Evolutionary conservation across 192 early-diverging fungal species (phyloP).

Genomic region (Neocallimastix lanati): DNA sequence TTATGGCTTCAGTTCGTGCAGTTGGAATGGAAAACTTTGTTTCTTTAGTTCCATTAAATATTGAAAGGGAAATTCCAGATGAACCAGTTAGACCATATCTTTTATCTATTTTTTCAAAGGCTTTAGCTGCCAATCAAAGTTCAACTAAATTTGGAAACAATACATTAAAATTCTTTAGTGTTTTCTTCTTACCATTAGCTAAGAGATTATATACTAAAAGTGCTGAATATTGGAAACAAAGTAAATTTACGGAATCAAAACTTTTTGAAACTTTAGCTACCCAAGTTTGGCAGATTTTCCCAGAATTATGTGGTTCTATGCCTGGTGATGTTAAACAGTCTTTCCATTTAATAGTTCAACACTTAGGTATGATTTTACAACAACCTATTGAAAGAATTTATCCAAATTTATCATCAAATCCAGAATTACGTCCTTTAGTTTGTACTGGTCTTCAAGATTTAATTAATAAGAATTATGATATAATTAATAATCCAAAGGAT

Average conservation of each 20-base stretch:
- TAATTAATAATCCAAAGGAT: neutral
- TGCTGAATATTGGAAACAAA: slow-evolving; percentile 28
- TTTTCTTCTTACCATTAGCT: slow-evolving; percentile 56
- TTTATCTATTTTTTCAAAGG: slow-evolving; percentile 59
- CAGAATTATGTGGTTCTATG: slow-evolving; percentile 59
- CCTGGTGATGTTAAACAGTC: slow-evolving; percentile 45
- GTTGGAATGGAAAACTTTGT: slow-evolving; percentile 67
- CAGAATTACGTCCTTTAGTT: slow-evolving; percentile 57
- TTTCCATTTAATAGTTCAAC: slow-evolving; percentile 36
- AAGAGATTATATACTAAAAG: slow-evolving; percentile 48
- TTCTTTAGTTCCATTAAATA: slow-evolving; percentile 60
- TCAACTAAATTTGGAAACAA: neutral
- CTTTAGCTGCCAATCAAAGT: slow-evolving; percentile 35
- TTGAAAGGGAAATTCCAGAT: slow-evolving; percentile 38
- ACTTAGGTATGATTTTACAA: slow-evolving; percentile 56
- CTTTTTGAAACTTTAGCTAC: slow-evolving; percentile 71
- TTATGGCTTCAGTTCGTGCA: slow-evolving; percentile 58
- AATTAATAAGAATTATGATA: slow-evolving; percentile 10
- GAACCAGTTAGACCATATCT: slow-evolving; percentile 68
- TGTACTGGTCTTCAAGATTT: slow-evolving; percentile 52
- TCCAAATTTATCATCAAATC: slow-evolving; percentile 24
- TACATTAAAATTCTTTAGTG: slow-evolving; percentile 45
- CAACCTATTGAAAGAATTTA: slow-evolving; percentile 8
- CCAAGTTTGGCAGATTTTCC: slow-evolving; percentile 77
- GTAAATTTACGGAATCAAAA: slow-evolving; percentile 38